Evolutionary conservation across 176 grass and related monocot species (phyloP).

Genomic region (Urochloa ruziziensis): DNA sequence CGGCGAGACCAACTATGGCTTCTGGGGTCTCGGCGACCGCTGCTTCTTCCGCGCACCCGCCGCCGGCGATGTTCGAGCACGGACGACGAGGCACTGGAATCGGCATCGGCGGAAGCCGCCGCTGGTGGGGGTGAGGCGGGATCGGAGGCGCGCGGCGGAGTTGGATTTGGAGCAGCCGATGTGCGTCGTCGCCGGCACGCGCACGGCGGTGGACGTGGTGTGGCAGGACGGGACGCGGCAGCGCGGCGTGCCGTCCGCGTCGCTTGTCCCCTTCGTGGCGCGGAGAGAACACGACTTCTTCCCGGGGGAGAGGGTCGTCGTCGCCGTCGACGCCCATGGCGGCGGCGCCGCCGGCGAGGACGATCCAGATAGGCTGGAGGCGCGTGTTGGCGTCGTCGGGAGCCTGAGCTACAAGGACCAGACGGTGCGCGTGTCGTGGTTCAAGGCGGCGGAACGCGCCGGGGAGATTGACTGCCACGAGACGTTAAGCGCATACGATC

Average conservation of each 20-base stretch:
- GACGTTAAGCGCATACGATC: not conserved
- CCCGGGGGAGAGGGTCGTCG: not conserved
- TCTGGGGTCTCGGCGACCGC: not conserved
- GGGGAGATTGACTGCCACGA: too few species aligned
- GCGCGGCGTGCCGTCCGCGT: not conserved
- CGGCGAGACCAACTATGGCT: not conserved
- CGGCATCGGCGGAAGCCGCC: too few species aligned
- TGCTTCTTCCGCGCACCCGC: not conserved
- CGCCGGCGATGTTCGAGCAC: too few species aligned
- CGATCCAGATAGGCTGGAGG: too few species aligned
- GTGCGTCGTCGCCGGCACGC: not conserved
- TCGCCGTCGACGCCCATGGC: too few species aligned
- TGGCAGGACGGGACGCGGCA: slow-evolving; percentile 16
- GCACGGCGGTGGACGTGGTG: not conserved
- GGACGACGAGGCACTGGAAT: too few species aligned
- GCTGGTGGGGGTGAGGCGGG: too few species aligned
- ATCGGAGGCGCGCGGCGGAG: too few species aligned
- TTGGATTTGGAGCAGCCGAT: not conserved
- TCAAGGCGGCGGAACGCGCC: not conserved
- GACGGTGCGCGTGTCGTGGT: not conserved
- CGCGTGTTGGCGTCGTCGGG: not conserved
- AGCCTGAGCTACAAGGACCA: not conserved
- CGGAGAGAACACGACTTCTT: not conserved
- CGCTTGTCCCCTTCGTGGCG: not conserved
- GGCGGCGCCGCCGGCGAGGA: not conserved